Conservation (phyloP, 2,329 filamentous ascomycete genomes). For the Ceratocystis variospora region DNA sequence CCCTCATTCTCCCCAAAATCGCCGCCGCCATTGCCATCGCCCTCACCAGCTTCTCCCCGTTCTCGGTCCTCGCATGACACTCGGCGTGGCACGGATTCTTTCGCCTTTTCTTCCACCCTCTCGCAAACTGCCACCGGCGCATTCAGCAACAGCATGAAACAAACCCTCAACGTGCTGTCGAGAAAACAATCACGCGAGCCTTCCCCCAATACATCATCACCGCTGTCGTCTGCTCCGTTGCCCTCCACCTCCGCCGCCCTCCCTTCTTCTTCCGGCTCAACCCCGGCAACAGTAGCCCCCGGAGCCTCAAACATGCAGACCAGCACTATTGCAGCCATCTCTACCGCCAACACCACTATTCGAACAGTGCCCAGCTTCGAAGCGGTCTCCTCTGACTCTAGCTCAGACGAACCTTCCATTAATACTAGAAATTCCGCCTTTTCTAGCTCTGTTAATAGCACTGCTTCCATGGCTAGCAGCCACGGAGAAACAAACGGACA, state of each 20-base stretch:
- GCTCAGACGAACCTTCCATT: constrained; percentile 26
- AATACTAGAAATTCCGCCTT: constrained; percentile 37
- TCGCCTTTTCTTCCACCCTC: constrained; percentile 22
- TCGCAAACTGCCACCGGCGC: constrained; percentile 28
- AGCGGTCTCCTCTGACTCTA: constrained; percentile 33
- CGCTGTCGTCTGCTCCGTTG: constrained; percentile 25
- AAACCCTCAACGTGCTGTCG: constrained; percentile 22
- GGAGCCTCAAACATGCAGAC: constrained; percentile 20
- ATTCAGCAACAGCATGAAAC: constrained; percentile 31
- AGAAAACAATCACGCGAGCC: constrained; percentile 24
- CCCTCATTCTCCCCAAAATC: not conserved
- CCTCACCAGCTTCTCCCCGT: not conserved
- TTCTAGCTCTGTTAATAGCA: constrained; percentile 44
- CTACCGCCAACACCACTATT: constrained; percentile 32
- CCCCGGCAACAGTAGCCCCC: constrained; percentile 21
- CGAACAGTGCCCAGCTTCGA: constrained; percentile 45
- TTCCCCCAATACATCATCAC: constrained; percentile 18
- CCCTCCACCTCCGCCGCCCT: not conserved
- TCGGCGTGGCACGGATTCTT: constrained; percentile 23
- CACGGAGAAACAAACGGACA: constrained; percentile 23
- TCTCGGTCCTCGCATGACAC: constrained; percentile 5
- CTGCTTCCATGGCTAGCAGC: constrained; percentile 31
- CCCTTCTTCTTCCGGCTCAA: not conserved
- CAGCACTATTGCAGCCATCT: constrained; percentile 22
- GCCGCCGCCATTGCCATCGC: not conserved